Percentiles rank a stretch among this genome's conserved stretches.
Evolutionary conservation across 805 yeast species (phyloP).

Genomic region (Lachancea dasiensis): DNA sequence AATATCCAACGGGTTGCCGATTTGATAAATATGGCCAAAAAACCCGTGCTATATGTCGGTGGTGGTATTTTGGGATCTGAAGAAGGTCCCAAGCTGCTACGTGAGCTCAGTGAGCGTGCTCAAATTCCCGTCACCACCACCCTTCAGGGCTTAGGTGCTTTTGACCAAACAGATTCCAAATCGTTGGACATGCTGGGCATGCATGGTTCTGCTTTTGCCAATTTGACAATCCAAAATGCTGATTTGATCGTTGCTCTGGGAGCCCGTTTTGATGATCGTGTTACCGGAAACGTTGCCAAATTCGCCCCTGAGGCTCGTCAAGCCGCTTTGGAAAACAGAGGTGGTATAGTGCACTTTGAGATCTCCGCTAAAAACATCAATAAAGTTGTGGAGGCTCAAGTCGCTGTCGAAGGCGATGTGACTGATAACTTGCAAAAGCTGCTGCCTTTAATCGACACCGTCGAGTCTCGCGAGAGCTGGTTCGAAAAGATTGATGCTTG

Average conservation of each 20-base stretch:
- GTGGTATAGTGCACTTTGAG: conserved; percentile 96
- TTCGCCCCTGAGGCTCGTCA: conserved; percentile 91
- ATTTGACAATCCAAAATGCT: conserved; percentile 87
- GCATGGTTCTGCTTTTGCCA: conserved; percentile 97
- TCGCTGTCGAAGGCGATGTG: conserved; percentile 96
- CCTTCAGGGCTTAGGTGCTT: conserved; percentile 88
- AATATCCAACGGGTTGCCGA: conserved; percentile 73
- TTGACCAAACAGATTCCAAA: conserved; percentile 85
- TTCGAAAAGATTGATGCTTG: conserved; percentile 64
- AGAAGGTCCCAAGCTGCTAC: conserved; percentile 73
- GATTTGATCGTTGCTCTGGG: conserved; percentile 92
- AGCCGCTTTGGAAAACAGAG: conserved; percentile 83
- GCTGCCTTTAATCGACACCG: conserved; percentile 62
- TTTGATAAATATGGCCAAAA: conserved; percentile 74
- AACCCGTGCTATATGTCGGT: conserved; percentile 87
- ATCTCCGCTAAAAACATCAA: conserved; percentile 95
- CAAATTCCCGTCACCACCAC: conserved; percentile 95
- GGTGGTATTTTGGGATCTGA: conserved; percentile 77
- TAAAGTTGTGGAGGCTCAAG: conserved; percentile 94
- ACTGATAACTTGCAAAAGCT: conserved; percentile 66
- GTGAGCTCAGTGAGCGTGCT: conserved; percentile 85
- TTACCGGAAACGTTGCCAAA: conserved; percentile 75
- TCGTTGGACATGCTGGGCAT: conserved; percentile 95
- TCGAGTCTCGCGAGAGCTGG: conserved; percentile 75
- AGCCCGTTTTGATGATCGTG: conserved; percentile 98